Base-by-base conservation (phyloP, 768 basidiomycete genomes). In the Flagelloscypha sp. region DNA sequence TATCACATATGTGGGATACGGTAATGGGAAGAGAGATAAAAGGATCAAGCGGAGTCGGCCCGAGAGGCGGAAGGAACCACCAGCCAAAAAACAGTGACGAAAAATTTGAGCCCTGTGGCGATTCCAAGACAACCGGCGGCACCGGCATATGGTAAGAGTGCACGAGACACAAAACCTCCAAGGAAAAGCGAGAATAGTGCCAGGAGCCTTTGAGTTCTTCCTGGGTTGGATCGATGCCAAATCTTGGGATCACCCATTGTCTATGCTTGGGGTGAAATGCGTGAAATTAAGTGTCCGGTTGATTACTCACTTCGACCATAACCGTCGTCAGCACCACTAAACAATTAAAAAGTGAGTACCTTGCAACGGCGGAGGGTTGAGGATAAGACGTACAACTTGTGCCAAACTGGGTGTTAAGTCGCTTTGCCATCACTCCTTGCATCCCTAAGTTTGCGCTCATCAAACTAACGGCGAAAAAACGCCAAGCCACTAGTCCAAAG, bases 371-470 rank as follows among this genome's bases (percentile, higher is more conserved):
- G n/a, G n/a, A n/a, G n/a, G n/a, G n/a, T n/a, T n/a, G n/a, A n/a
- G n/a, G n/a, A n/a, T n/a, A n/a, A n/a, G n/a, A 57, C 62, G 43
- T 24, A 67, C 66, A 61, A 19, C 63, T 66, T 0, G 65, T 66
- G 2, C 67, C 64, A 45, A 67, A 75, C 48, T 71, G 67, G 15
- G 67, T 66, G 42, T 66, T 65, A 37, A 72, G 48, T 11, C 71
- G 59, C 50, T 76, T 76, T 38, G 68, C 76, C 61, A 77, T 68
- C 51, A 76, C 76, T 12, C 76, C 78, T 50, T 79, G 77, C 15
- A 79, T 53, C 8, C 78, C 78, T 55, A 80, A 52, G 41, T 41
- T 47, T 27, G 68, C 71, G 28, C 72, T 74, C 36, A 76, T 62
- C 49, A 74, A 74, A 0, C 59, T 76, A n/a, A 81, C 37, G 4